Base-by-base conservation (phyloP, 1,284 basidiomycete species). In the Austroboletus novae-zelandiae region DNA sequence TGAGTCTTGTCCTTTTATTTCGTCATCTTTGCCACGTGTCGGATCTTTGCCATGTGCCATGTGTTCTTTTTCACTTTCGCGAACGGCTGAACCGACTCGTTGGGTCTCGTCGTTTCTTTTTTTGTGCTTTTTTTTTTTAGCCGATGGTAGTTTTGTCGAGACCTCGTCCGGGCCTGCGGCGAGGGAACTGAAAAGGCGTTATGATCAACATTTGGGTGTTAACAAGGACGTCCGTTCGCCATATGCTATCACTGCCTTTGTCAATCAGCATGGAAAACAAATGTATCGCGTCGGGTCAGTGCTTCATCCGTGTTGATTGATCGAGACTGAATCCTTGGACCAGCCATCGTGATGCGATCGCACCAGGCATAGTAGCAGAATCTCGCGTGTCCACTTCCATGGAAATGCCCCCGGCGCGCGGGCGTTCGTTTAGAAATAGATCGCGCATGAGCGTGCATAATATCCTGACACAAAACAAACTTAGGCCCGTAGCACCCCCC, bases 231-330 rank as follows among this genome's bases (percentile, higher is more conserved):
- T 83, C 15, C 82, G 84, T 34, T 89, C 87, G 10, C 88, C 88
- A 3, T 91, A 84, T 62, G 81, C 81, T 40, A 87, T 90, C 56
- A 90, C 87, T 20, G 81, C 83, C 7, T 84, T 88, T 59, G 76
- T 86, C 48, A 90, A 87, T 61, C 86, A 89, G 61, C 83, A 88
- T 67, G 88, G 88, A 47, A 82, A 80, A 62, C 75, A 78, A 62
- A 81, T 86, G 76, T 89, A 76, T 68, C 82, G 88, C 40, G 77
- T 90, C 42, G 83, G 85, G 86, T 89, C 57, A 69, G 83, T 76
- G 5, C 18, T 40, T 1, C 25, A 18, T 25, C 18, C 9, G n/a
- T 18, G 27, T 42, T 39, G 46, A 47, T 37, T 60, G 35, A 56
- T 50, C n/a, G 10, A 39, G 35, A 9, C 32, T 11, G 57, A 51